phyloP scores from a whole-genome alignment of 345 rosid genomes.

The Limnanthes douglasii region DNA sequence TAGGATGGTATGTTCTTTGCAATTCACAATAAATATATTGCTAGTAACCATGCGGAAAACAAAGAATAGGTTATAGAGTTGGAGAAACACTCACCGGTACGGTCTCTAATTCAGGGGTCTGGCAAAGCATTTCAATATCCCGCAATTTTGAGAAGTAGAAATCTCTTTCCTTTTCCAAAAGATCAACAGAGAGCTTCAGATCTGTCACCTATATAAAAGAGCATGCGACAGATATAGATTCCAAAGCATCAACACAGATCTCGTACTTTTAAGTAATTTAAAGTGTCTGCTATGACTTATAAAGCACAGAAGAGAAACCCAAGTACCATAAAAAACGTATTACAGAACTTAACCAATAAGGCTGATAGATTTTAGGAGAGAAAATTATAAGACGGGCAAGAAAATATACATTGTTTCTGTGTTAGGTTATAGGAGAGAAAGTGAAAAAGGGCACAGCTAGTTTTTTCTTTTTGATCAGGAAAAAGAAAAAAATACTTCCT shows the following conservation, averaged over 20 bases:
- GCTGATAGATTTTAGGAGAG: too few species aligned
- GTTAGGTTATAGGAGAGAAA: too few species aligned
- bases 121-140: constrained; percentile 76
- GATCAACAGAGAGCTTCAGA: constrained; percentile 59
- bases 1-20: neutral
- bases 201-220: constrained; percentile 37
- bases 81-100: constrained; percentile 38
- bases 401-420: too few species aligned
- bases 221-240: constrained; percentile 1
- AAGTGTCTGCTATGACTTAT: too few species aligned
- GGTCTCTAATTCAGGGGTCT: constrained; percentile 49
- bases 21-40: neutral
- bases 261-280: too few species aligned
- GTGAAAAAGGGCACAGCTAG: too few species aligned
- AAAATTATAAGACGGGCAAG: too few species aligned
- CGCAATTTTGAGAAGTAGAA: constrained; percentile 86
- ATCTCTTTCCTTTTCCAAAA: constrained; percentile 81
- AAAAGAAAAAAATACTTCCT: too few species aligned
- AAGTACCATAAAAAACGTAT: too few species aligned
- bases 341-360: too few species aligned
- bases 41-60: constrained; percentile 3
- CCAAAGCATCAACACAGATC: constrained; percentile 1
- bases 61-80: neutral
- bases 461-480: too few species aligned
- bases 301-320: too few species aligned